Base-by-base conservation (phyloP, 2,329 filamentous ascomycete genomes). In the Neocatenulostroma microsporum region DNA sequence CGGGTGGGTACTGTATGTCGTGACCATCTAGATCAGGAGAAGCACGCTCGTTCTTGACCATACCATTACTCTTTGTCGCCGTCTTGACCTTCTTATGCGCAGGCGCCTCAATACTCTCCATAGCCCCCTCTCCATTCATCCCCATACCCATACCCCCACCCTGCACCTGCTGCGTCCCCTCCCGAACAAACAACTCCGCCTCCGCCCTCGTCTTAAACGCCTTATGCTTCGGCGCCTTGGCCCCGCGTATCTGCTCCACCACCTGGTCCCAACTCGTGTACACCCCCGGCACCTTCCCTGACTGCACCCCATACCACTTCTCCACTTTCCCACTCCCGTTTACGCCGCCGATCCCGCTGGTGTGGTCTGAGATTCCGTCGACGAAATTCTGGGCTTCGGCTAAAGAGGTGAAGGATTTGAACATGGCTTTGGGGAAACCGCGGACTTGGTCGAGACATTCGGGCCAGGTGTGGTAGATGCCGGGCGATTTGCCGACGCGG, bases 311-410 rank as follows among this genome's bases (percentile, higher is more conserved):
- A 45, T 81, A 81, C 54, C 68, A 80, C 49, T 73, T 72, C 14
- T 65, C 47, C 21, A 40, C 39, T 32, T 42, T 51, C 9, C 46
- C 41, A 4, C 9, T 9, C 8, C n/a, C n/a, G 26, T 19, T 19
- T 6, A 30, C 11, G 15, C 31, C 13, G 2, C 33, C 34, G 11
- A 25, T 33, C 5, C 32, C 37, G 13, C 31, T 35, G 6, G 35
- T 39, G 11, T 47, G 44, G 39, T 72, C 70, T 47, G 71, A 72
- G 30, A 84, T 83, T 21, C 27, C 41, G 5, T 37, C 24, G 18
- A 85, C 69, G 56, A 84, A 95, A 2, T 76, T 77, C 51, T 83
- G 74, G n/a, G 89, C 89, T 41, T 94, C 86, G 44, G 79, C 73
- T 40, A 72, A 67, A 1, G 73, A 77, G 8, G 70, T 64, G 56